Conservation (phyloP, 345 rosid species). For the Brassica juncea region DNA sequence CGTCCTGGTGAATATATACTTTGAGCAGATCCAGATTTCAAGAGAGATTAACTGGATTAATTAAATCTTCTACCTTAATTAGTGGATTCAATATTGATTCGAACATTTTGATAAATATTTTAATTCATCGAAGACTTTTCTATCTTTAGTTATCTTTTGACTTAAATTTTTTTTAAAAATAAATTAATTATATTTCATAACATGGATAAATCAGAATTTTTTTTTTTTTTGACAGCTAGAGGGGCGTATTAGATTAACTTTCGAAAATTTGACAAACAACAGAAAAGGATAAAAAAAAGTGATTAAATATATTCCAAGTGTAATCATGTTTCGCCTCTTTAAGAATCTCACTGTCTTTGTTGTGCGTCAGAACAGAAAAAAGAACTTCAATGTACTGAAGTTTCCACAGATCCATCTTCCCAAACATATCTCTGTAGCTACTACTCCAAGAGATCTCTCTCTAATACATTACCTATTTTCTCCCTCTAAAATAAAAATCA, state of each 20-base stretch:
- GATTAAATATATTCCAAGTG: constrained; percentile 19
- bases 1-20: no score
- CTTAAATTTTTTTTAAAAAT: no score
- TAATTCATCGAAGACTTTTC: no score
- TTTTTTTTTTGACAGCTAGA: neutral
- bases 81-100: no score
- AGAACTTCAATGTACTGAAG: constrained; percentile 25
- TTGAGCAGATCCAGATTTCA: no score
- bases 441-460: constrained; percentile 28
- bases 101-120: no score
- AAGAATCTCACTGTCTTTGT: constrained; percentile 33
- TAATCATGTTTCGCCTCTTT: constrained; percentile 33
- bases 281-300: neutral
- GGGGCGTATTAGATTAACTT: neutral
- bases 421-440: constrained; percentile 5
- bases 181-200: no score
- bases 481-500: neutral
- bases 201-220: neutral
- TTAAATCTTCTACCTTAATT: no score
- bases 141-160: no score
- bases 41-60: no score
- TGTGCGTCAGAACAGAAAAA: constrained; percentile 25
- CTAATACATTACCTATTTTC: constrained; percentile 1
- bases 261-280: neutral
- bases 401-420: constrained; percentile 30